Conservation (phyloP, 306 rosid species). For the barrel medic (Medicago truncatula) region DNA sequence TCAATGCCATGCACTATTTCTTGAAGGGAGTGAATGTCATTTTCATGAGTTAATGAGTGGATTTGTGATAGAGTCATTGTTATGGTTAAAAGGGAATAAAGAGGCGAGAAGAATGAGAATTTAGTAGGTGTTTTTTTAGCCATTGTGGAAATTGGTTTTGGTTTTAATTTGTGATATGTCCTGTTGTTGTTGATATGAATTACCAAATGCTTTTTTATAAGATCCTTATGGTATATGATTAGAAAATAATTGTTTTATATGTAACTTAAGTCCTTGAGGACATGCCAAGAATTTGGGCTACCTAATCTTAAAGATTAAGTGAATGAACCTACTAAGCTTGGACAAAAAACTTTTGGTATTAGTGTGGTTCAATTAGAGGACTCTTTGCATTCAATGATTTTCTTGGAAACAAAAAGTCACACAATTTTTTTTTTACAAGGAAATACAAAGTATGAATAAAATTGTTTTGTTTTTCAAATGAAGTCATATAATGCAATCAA, state of each 20-base stretch:
- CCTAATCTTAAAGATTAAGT: conserved; percentile 39
- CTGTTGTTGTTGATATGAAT: conserved; percentile 20
- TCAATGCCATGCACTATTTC: conserved; percentile 47
- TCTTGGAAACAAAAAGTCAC: conserved; percentile 9
- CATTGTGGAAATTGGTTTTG: conserved; percentile 31
- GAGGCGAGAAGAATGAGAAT: conserved; percentile 25
- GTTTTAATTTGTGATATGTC: conserved; percentile 9
- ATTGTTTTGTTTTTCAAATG: conserved; percentile 15
- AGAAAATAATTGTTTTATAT: conserved; percentile 11
- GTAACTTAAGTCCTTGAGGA: conserved; percentile 5
- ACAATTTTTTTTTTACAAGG: conserved; percentile 17
- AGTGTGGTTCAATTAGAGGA: conserved; percentile 22
- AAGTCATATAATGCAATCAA: conserved; percentile 42
- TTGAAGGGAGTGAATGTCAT: conserved; percentile 44
- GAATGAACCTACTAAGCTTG: conserved; percentile 44
- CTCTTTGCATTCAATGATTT: conserved; percentile 7
- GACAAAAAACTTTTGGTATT: conserved; percentile 2
- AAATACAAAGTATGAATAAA: not conserved
- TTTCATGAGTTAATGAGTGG: conserved; percentile 42
- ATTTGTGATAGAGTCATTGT: not conserved
- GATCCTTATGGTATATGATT: conserved; percentile 16
- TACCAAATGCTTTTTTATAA: conserved; percentile 48
- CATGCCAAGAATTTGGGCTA: conserved; percentile 55
- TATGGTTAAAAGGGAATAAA: conserved; percentile 26
- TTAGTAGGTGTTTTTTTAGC: conserved; percentile 32